Evolutionary conservation across 805 yeast genomes (phyloP).

Genomic region (Yarrowia hollandica): DNA sequence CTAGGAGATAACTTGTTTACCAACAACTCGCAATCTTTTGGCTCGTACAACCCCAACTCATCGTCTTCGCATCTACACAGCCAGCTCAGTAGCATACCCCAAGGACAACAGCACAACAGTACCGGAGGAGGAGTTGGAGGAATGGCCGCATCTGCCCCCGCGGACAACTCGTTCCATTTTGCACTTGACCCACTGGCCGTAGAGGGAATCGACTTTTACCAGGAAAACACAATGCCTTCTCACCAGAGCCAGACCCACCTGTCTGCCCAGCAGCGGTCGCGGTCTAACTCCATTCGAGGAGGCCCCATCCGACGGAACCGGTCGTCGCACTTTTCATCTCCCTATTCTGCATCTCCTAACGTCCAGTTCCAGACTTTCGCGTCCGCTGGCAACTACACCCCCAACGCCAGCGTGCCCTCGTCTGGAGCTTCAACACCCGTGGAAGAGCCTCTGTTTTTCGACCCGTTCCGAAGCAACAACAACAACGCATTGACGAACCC

Average conservation of each 20-base stretch:
- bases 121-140: constrained; percentile 7
- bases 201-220: constrained; percentile 45
- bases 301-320: constrained; percentile 30
- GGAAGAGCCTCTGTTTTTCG: constrained; percentile 28
- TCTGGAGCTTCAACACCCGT: constrained; percentile 27
- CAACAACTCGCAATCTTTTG: constrained; percentile 10
- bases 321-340: constrained; percentile 22
- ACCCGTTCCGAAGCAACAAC: constrained; percentile 27
- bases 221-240: constrained; percentile 27
- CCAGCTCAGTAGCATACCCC: constrained; percentile 26
- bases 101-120: constrained; percentile 14
- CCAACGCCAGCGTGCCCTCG: constrained; percentile 22
- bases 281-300: constrained; percentile 26
- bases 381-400: neutral
- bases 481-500: constrained; percentile 17
- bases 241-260: constrained; percentile 17
- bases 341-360: constrained; percentile 27
- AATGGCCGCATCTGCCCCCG: constrained; percentile 20
- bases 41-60: constrained; percentile 24
- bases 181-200: constrained; percentile 51
- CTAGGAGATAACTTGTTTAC: neutral
- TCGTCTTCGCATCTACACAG: constrained; percentile 14
- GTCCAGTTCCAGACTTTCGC: constrained; percentile 26
- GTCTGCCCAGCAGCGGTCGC: neutral
- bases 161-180: constrained; percentile 40